phyloP scores from a whole-genome alignment of 2,329 filamentous ascomycete species.

The Pestalotiopsis sp. region DNA sequence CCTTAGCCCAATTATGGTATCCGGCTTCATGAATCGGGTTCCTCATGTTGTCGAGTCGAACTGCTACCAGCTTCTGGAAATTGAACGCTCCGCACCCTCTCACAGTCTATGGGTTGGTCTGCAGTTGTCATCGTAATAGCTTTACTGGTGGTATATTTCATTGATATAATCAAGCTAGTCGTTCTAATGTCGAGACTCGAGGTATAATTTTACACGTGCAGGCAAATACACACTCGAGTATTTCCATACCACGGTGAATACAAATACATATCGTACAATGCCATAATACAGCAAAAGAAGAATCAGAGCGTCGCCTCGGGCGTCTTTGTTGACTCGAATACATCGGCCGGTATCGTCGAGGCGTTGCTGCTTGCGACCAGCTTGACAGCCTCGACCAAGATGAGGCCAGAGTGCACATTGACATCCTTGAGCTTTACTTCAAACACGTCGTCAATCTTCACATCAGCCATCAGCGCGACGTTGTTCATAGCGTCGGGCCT shows the following conservation, averaged over 20 bases:
- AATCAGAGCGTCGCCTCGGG: neutral
- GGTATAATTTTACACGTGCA: neutral
- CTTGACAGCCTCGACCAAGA: conserved; percentile 48
- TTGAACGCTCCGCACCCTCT: no score
- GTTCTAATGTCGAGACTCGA: neutral
- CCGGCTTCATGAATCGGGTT: no score
- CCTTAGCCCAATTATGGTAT: no score
- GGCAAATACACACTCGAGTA: neutral
- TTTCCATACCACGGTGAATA: neutral
- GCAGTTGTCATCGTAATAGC: neutral
- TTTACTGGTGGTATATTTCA: neutral
- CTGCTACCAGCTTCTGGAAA: no score
- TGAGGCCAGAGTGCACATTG: conserved; percentile 47
- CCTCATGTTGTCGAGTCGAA: no score
- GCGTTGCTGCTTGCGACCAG: conserved; percentile 22
- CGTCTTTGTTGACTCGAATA: neutral
- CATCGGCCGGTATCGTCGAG: neutral
- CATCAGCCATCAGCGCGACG: conserved; percentile 40
- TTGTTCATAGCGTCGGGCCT: conserved; percentile 39
- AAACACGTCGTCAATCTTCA: conserved; percentile 53
- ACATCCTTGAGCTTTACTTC: conserved; percentile 57
- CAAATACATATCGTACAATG: neutral
- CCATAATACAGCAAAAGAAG: neutral
- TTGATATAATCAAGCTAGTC: neutral
- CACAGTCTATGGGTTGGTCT: neutral